Conservation (phyloP, 805 yeast genomes). For the Wickerhamomyces queroliae region DNA sequence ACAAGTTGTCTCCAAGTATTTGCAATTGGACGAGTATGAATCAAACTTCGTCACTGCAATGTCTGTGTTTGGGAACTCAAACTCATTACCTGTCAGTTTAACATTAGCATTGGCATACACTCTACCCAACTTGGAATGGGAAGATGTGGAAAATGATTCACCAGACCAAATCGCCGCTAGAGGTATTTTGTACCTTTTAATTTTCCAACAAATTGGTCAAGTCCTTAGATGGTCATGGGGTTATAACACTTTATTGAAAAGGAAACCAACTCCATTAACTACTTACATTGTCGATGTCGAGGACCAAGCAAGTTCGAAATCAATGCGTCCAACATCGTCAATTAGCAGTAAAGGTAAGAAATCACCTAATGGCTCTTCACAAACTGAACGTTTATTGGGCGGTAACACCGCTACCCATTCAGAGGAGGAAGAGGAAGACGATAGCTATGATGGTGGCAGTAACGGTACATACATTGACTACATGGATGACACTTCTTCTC, state of each 20-base stretch:
- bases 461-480: too few species aligned
- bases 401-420: background rate
- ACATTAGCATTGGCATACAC: conserved; percentile 75
- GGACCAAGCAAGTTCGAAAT: background rate
- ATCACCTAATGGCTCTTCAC: background rate
- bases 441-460: too few species aligned
- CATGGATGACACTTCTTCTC: too few species aligned
- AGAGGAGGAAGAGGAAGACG: background rate
- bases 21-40: conserved; percentile 66
- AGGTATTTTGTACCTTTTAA: conserved; percentile 66
- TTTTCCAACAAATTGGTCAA: conserved; percentile 81
- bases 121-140: conserved; percentile 73
- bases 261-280: conserved; percentile 27
- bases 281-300: conserved; percentile 25
- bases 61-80: conserved; percentile 95
- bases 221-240: conserved; percentile 88
- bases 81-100: conserved; percentile 89
- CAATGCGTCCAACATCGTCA: background rate
- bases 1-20: conserved; percentile 40
- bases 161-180: conserved; percentile 71
- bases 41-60: conserved; percentile 91
- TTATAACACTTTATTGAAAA: conserved; percentile 60
- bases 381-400: background rate
- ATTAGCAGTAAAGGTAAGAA: background rate
- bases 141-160: conserved; percentile 57